Conservation (phyloP, 768 basidiomycete species). For the Macrolepiota dolichaula region DNA sequence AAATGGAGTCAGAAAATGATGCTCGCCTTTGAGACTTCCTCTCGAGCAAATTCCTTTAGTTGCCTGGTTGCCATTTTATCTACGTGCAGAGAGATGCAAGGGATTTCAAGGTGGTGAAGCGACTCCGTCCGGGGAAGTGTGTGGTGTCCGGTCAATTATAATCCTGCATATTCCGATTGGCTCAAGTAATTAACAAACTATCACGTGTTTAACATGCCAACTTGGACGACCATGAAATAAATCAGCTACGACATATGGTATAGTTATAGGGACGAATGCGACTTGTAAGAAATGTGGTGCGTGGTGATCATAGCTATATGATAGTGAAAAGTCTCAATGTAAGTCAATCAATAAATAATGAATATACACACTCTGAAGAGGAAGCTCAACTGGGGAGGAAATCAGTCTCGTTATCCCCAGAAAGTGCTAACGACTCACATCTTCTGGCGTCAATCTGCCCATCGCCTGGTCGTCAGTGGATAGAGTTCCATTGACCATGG, state of each 20-base stretch:
- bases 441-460: constrained; percentile 88
- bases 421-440: constrained; percentile 38
- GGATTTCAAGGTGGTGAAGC: background rate
- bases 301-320: background rate
- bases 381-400: constrained; percentile 44
- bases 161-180: constrained; percentile 7
- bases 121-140: background rate
- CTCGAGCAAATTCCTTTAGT: constrained; percentile 40
- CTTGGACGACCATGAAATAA: no score
- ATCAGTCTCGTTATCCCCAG: constrained; percentile 12
- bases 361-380: constrained; percentile 49
- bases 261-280: background rate
- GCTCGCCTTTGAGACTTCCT: constrained; percentile 68
- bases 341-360: background rate
- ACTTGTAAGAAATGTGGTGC: background rate
- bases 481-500: constrained; percentile 89
- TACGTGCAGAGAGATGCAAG: background rate
- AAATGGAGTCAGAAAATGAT: background rate
- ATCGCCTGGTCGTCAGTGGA: constrained; percentile 86
- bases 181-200: background rate
- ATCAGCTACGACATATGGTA: background rate
- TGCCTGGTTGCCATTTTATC: background rate
- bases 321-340: background rate
- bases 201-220: background rate
- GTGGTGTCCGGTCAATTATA: constrained; percentile 1